Percentiles rank a stretch among this genome's conserved stretches.
These are phyloP conservation scores for Wickerhamomyces rabaulensis DNA, from an alignment of 805 yeast genomes.

Conservation along the genomic window DNA sequence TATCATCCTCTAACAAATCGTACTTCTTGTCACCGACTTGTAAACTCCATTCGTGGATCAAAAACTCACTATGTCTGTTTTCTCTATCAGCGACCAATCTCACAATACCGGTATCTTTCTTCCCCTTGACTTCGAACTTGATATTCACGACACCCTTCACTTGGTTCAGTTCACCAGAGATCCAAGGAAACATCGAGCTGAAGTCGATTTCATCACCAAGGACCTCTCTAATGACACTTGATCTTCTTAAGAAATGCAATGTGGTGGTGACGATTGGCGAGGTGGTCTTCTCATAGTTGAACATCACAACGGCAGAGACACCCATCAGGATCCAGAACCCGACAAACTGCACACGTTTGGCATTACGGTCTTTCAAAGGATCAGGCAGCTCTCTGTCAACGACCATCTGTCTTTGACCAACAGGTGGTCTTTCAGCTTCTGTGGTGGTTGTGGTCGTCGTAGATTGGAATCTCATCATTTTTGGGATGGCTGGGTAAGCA, in stretches of 20 bases:
- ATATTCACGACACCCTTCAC: constrained; percentile 79
- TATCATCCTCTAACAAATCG: constrained; percentile 46
- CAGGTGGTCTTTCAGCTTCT: not conserved
- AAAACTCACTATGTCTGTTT: constrained; percentile 50
- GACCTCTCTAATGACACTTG: constrained; percentile 51
- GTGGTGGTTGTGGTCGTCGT: not conserved
- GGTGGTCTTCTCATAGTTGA: constrained; percentile 89
- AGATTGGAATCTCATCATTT: constrained; percentile 2
- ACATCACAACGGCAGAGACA: constrained; percentile 55
- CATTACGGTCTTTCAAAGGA: constrained; percentile 52
- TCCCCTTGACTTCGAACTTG: constrained; percentile 65
- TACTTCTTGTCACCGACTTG: constrained; percentile 38
- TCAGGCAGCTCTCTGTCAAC: constrained; percentile 80
- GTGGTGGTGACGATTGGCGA: constrained; percentile 89
- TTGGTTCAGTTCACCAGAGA: constrained; percentile 77
- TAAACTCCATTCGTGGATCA: constrained; percentile 59
- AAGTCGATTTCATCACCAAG: constrained; percentile 77
- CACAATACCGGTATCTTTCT: constrained; percentile 48
- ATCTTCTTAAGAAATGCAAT: constrained; percentile 77
- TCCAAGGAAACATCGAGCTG: constrained; percentile 81
- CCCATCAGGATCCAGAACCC: constrained; percentile 51
- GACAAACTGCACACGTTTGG: constrained; percentile 49
- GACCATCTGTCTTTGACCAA: constrained; percentile 17
- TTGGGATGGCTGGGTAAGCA: not conserved
- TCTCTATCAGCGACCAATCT: constrained; percentile 68